Evolutionary conservation across 164 flowering plant genomes (phyloP).

Genomic region (Pachysandra terminalis): DNA sequence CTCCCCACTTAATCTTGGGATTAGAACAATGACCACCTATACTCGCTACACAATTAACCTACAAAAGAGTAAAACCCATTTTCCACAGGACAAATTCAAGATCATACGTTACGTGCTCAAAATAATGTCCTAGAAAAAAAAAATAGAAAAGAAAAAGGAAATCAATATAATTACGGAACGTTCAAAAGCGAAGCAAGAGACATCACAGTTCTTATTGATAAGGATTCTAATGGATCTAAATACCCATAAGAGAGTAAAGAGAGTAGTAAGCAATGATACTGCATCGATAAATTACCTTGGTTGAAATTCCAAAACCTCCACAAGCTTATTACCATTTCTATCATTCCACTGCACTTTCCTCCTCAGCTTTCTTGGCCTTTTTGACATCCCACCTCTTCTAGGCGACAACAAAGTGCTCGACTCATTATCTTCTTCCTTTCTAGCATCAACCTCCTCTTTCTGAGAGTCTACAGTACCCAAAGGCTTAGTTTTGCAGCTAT

Average conservation of each 20-base stretch:
- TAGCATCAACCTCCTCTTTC: slow-evolving; percentile 6
- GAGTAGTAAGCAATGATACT: not conserved
- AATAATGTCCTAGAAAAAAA: not conserved
- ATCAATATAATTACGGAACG: not conserved
- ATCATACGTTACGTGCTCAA: not conserved
- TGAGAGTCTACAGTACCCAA: not conserved
- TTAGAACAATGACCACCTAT: too few relatives aligned
- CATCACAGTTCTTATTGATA: not conserved
- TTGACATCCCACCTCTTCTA: slow-evolving; percentile 31
- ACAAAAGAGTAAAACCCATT: too few relatives aligned
- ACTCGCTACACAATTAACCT: too few relatives aligned
- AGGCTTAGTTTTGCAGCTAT: slow-evolving; percentile 3
- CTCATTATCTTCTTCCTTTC: slow-evolving; percentile 18
- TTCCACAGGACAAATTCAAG: not conserved
- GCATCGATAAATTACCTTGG: slow-evolving; percentile 51
- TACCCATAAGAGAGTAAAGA: too few relatives aligned
- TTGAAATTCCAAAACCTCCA: slow-evolving; percentile 66
- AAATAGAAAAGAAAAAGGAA: not conserved
- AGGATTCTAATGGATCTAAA: not conserved
- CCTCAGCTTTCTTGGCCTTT: slow-evolving; percentile 33
- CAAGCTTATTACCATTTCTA: slow-evolving; percentile 69
- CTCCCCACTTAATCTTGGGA: not conserved
- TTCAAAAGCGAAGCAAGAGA: not conserved
- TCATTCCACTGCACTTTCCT: slow-evolving; percentile 92
- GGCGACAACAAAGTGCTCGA: slow-evolving; percentile 21